Conservation (phyloP, 305 asterid species). For the Solanum hybrid region DNA sequence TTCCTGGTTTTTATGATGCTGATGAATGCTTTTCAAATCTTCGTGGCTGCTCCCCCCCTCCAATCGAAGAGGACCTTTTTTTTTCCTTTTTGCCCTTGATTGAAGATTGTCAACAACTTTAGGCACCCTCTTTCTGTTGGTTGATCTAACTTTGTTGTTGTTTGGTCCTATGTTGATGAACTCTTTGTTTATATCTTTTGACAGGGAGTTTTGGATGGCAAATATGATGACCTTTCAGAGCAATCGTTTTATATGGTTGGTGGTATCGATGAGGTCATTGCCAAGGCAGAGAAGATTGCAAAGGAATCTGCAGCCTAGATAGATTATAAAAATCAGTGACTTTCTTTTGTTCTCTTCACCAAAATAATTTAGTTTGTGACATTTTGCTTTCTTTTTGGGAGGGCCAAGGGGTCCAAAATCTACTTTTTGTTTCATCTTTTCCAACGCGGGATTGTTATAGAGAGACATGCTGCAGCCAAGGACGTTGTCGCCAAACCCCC, state of each 20-base stretch:
- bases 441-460: constrained; percentile 27
- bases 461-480: constrained; percentile 32
- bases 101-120: background rate
- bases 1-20: background rate
- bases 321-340: background rate
- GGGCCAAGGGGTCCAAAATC: constrained; percentile 15
- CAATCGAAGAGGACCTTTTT: background rate
- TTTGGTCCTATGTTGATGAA: background rate
- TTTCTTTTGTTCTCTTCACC: constrained; percentile 20
- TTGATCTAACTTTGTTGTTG: background rate
- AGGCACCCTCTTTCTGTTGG: background rate
- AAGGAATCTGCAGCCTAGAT: constrained; percentile 74
- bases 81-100: background rate
- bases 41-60: background rate
- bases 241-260: constrained; percentile 98
- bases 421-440: constrained; percentile 17
- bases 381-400: constrained; percentile 13
- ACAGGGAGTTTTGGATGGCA: constrained; percentile 96
- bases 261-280: constrained; percentile 91
- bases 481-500: constrained; percentile 19
- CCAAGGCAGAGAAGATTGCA: constrained; percentile 96
- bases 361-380: constrained; percentile 40
- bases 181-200: background rate
- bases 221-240: constrained; percentile 81
- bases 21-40: background rate